Evolutionary conservation across 164 flowering plant genomes (phyloP).

Genomic region (Aristolochia californica): DNA sequence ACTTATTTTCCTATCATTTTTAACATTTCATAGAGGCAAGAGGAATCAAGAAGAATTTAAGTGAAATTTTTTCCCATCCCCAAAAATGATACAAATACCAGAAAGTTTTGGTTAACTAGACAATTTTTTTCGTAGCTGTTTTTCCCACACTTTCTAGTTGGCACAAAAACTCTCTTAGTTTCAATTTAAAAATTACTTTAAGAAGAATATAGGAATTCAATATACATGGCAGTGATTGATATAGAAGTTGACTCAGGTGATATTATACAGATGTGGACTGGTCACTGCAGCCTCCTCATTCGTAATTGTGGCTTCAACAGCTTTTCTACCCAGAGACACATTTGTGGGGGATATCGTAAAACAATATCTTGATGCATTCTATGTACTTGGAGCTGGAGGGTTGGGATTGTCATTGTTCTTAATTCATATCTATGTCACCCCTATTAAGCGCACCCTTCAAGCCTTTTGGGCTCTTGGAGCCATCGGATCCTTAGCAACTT

Average conservation of each 20-base stretch:
- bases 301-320: constrained; percentile 57
- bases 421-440: constrained; percentile 91
- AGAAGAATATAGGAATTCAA: too few species aligned
- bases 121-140: too few species aligned
- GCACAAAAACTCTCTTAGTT: too few species aligned
- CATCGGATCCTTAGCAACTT: constrained; percentile 59
- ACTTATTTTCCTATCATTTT: too few species aligned
- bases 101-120: too few species aligned
- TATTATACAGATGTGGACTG: constrained; percentile 71
- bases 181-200: too few species aligned
- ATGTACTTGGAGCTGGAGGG: constrained; percentile 60
- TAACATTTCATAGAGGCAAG: too few species aligned
- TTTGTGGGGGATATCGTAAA: constrained; percentile 23
- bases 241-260: constrained; percentile 30
- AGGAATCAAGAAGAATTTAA: too few species aligned
- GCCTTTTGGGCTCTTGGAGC: constrained; percentile 77
- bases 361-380: constrained; percentile 41
- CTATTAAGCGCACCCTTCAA: constrained; percentile 88
- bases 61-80: too few species aligned
- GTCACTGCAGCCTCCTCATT: constrained; percentile 79
- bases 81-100: too few species aligned
- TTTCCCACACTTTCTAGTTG: too few species aligned
- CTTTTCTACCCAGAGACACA: constrained; percentile 40
- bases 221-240: too few species aligned
- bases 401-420: constrained; percentile 68